Conservation (phyloP, 163 green algal species). For the Trebouxia gelatinosa region DNA sequence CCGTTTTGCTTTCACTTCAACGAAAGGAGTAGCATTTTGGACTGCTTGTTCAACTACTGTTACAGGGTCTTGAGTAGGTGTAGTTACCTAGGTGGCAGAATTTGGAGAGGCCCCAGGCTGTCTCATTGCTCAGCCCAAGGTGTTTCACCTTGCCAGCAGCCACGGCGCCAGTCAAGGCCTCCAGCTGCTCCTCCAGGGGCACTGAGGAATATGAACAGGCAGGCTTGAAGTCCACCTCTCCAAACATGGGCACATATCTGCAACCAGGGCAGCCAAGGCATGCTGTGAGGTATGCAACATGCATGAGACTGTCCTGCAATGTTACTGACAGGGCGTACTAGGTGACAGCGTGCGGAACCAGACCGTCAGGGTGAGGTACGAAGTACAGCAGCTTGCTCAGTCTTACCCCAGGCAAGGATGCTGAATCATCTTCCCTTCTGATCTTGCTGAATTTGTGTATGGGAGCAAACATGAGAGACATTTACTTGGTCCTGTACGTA, state of each 20-base stretch:
- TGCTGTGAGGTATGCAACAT: too few species aligned
- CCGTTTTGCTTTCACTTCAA: constrained; percentile 57
- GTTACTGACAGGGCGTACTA: too few species aligned
- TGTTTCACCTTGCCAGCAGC: constrained; percentile 75
- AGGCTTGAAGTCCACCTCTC: constrained; percentile 80
- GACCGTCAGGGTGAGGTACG: too few species aligned
- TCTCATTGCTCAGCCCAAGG: constrained; percentile 94
- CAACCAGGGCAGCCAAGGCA: background rate
- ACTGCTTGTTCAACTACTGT: background rate
- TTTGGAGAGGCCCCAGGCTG: constrained; percentile 78
- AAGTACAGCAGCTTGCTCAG: too few species aligned
- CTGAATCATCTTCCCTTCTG: too few species aligned
- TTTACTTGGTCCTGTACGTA: too few species aligned
- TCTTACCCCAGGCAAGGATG: too few species aligned
- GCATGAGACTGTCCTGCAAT: too few species aligned
- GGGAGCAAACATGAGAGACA: too few species aligned
- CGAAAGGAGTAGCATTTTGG: constrained; percentile 27
- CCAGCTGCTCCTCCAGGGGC: constrained; percentile 87
- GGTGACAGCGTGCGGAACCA: too few species aligned
- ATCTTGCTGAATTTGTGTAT: too few species aligned
- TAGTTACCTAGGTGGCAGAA: constrained; percentile 40
- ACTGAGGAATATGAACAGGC: constrained; percentile 47
- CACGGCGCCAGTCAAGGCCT: constrained; percentile 62
- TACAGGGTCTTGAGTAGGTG: background rate
- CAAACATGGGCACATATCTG: constrained; percentile 98